Evolutionary conservation across 371 early-diverging fungal species (phyloP), one percentile per base, ranked within the genome.

Genomic region (Mucor lusitanicus): DNA sequence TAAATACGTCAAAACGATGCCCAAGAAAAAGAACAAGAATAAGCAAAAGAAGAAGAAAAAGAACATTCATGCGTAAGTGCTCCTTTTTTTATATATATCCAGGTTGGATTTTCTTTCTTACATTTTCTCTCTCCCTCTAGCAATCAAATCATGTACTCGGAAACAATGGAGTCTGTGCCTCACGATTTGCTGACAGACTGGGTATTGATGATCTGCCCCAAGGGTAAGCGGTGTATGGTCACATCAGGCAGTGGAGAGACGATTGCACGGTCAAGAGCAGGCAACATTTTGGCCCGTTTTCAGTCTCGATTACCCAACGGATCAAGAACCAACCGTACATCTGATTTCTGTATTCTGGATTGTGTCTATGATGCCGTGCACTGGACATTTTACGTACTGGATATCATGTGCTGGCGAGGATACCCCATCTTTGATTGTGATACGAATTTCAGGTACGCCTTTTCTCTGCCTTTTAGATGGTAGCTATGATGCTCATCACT

Each of bases 361-460:
- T 89, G 89, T 68, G 78, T 89, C 3, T 89, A 84, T 63, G 86
- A 87, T 65, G 75, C 82, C 2, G 69, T 71, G 7, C 78, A 83
- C 17, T 78, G 83, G 75, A 87, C 86, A 13, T 89, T 83, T 63
- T 88, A 88, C 71, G 83, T 88, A 1, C 53, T 89, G 30, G 89
- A 89, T 65, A 75, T 88, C 19, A 83, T 89, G 87, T 87, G 87
- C 53, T 89, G 89, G 89, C 79, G 85, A 53, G 88, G 87, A 0
- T 85, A 88, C 44, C 75, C 88, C n/a, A 80, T 86, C 0, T 81
- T 82, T 57, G 85, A 89, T 59, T 89, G 89, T 62, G 89, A 89
- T 65, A 87, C 88, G 0, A 83, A 82, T 39, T 89, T 89, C 62
- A 74, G 61, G 61, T 59, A 39, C 15, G 30, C 30, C 8, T 33